These are phyloP conservation scores for Pulveroboletus ravenelii DNA, from an alignment of 768 basidiomycete species.

Conservation along the genomic window DNA sequence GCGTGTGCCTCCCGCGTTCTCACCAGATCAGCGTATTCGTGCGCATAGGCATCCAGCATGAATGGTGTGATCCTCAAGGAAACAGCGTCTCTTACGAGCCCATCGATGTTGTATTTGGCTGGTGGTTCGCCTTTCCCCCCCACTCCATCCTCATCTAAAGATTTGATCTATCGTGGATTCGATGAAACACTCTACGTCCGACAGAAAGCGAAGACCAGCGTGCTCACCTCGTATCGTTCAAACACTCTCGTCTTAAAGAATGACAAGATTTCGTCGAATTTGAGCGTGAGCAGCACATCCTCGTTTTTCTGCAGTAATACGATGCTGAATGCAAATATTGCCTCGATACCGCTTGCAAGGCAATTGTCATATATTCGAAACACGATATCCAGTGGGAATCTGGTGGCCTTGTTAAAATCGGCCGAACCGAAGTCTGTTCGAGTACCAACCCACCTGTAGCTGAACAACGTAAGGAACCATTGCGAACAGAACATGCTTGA, in stretches of 20 bases:
- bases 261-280: constrained; percentile 86
- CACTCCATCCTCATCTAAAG: constrained; percentile 26
- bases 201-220: not conserved
- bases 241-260: constrained; percentile 81
- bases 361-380: constrained; percentile 97
- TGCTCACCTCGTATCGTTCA: constrained; percentile 68
- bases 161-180: constrained; percentile 21
- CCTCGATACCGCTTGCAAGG: constrained; percentile 94
- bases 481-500: constrained; percentile 98
- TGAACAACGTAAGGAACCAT: constrained; percentile 98
- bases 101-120: constrained; percentile 60
- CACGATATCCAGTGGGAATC: constrained; percentile 91
- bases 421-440: not conserved
- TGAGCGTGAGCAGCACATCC: constrained; percentile 65
- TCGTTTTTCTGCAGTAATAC: constrained; percentile 87
- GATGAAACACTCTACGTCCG: not conserved
- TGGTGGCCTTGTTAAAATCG: constrained; percentile 26
- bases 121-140: constrained; percentile 12
- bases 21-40: constrained; percentile 81
- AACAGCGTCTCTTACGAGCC: constrained; percentile 85
- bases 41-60: constrained; percentile 87
- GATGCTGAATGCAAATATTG: constrained; percentile 93
- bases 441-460: constrained; percentile 63
- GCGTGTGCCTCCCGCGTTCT: constrained; percentile 79
- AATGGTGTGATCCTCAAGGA: constrained; percentile 88